A percentile compares a stretch with the other conserved stretches of the same genome.
phyloP scores from a whole-genome alignment of 805 yeast genomes.

The Sugiyamaella marilandica region DNA sequence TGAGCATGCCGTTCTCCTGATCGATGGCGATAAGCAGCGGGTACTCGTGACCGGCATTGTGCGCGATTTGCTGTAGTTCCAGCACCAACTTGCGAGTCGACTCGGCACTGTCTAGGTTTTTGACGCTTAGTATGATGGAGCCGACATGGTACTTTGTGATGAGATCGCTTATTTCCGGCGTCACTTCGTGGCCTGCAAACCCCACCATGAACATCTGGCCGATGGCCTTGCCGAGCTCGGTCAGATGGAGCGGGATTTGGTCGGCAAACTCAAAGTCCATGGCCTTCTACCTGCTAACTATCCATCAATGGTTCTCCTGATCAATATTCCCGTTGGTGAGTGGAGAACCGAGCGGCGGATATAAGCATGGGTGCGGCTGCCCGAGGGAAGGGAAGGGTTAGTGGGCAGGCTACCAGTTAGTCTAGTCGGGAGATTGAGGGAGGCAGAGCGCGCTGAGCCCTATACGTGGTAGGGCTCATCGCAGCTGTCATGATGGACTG shows the following conservation, averaged over 20 bases:
- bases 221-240: constrained; percentile 20
- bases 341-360: no score
- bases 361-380: no score
- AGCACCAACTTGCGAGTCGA: constrained; percentile 47
- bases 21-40: constrained; percentile 57
- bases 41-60: constrained; percentile 43
- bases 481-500: no score
- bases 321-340: no score
- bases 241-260: constrained; percentile 8
- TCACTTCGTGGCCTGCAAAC: constrained; percentile 50
- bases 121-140: constrained; percentile 47
- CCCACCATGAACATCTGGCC: constrained; percentile 60
- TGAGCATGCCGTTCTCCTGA: constrained; percentile 62
- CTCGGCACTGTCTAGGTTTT: constrained; percentile 45
- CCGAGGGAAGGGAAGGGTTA: no score
- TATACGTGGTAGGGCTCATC: no score
- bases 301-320: background rate
- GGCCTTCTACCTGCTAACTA: background rate
- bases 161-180: constrained; percentile 48
- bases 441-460: no score
- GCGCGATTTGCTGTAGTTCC: constrained; percentile 53
- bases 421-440: no score
- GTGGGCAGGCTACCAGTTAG: no score
- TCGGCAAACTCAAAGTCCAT: constrained; percentile 18
- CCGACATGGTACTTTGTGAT: constrained; percentile 49